phyloP scores from a whole-genome alignment of 116 monocot genomes.

The Iris pallida region DNA sequence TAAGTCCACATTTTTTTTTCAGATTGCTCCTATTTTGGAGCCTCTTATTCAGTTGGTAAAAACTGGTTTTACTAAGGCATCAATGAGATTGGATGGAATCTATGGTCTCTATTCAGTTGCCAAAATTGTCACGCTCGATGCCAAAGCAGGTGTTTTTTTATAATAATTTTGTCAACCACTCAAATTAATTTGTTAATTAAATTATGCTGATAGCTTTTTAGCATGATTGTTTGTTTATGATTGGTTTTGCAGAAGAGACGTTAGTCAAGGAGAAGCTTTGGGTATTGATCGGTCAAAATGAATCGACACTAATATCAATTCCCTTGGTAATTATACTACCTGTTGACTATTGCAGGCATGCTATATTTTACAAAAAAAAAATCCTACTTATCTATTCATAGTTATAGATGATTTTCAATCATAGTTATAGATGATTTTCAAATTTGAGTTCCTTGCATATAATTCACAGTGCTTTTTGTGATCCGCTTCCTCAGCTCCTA shows the following conservation, averaged over 20 bases:
- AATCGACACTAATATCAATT: constrained; percentile 56
- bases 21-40: constrained; percentile 67
- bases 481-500: too few relatives aligned
- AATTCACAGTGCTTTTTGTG: too few relatives aligned
- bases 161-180: too few relatives aligned
- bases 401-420: too few relatives aligned
- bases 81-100: constrained; percentile 91
- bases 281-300: constrained; percentile 74
- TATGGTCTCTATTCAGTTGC: constrained; percentile 70
- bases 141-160: constrained; percentile 57
- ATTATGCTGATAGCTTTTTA: too few relatives aligned
- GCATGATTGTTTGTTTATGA: background rate
- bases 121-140: constrained; percentile 55
- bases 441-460: too few relatives aligned
- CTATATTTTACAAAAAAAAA: too few relatives aligned
- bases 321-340: constrained; percentile 43
- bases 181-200: too few relatives aligned
- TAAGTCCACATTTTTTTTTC: constrained; percentile 5
- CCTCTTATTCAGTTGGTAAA: constrained; percentile 77
- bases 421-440: too few relatives aligned
- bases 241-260: constrained; percentile 53
- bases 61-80: constrained; percentile 75
- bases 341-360: background rate
- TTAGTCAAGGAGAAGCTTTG: constrained; percentile 84
- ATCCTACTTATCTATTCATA: too few relatives aligned